phyloP scores from a whole-genome alignment of 2,329 filamentous ascomycete genomes.

The Fusarium sambucinum region DNA sequence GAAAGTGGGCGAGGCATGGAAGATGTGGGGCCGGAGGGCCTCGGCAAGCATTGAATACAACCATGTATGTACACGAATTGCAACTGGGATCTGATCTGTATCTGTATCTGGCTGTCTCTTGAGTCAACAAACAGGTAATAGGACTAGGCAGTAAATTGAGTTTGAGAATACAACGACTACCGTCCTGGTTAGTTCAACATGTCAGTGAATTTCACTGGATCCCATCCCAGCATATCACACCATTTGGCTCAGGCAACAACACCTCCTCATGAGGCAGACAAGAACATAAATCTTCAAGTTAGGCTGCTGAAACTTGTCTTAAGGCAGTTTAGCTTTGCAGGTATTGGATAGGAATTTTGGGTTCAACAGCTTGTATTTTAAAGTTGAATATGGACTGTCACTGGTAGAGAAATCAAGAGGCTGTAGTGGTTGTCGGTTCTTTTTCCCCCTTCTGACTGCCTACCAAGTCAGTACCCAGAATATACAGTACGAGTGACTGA shows the following conservation, averaged over 20 bases:
- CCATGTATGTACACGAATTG: background rate
- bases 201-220: background rate
- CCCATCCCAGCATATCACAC: constrained; percentile 11
- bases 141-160: constrained; percentile 20
- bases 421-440: constrained; percentile 27
- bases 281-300: background rate
- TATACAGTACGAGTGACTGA: constrained; percentile 17
- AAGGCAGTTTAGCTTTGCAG: constrained; percentile 22
- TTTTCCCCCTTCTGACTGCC: constrained; percentile 10
- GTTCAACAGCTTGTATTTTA: constrained; percentile 3
- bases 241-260: constrained; percentile 34
- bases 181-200: background rate
- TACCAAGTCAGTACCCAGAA: background rate
- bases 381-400: background rate
- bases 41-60: constrained; percentile 12
- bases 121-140: background rate
- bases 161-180: constrained; percentile 3
- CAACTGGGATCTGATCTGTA: background rate
- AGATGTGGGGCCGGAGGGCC: constrained; percentile 32
- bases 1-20: constrained; percentile 29
- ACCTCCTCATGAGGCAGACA: constrained; percentile 30
- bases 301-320: constrained; percentile 8
- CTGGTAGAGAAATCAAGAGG: constrained; percentile 6
- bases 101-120: background rate
- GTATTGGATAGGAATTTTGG: constrained; percentile 1